A percentile compares a stretch with the other conserved stretches of the same genome.
phyloP scores from a whole-genome alignment of 1,284 basidiomycete species.

The Ceratorhiza oryzae-sativae region DNA sequence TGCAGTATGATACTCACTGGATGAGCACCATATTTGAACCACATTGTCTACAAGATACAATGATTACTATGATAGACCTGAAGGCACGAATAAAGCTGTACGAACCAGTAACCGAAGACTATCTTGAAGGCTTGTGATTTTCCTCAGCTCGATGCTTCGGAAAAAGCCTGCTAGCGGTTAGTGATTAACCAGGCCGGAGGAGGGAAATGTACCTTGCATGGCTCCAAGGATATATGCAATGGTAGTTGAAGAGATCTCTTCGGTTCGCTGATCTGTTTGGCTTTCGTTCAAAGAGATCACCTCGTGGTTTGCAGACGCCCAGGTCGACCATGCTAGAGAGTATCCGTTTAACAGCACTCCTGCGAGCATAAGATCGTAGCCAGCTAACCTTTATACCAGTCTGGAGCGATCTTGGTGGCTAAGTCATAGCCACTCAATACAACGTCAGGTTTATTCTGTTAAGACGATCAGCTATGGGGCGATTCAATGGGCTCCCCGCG shows the following conservation, averaged over 20 bases:
- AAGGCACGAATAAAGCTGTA: background rate
- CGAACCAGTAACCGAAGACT: constrained; percentile 25
- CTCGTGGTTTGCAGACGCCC: constrained; percentile 32
- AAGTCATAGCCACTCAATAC: constrained; percentile 29
- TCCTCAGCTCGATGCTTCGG: constrained; percentile 30
- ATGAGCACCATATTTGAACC: constrained; percentile 29
- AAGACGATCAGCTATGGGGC: background rate
- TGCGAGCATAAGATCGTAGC: too few relatives aligned
- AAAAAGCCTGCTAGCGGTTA: constrained; percentile 17
- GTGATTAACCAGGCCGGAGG: background rate
- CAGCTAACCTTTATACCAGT: constrained; percentile 28
- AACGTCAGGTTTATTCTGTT: constrained; percentile 12
- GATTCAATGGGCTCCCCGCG: background rate
- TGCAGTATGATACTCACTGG: background rate
- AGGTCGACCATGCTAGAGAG: constrained; percentile 27
- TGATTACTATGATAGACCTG: background rate
- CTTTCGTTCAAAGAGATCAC: constrained; percentile 18
- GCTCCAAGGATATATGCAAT: constrained; percentile 32
- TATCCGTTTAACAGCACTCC: background rate
- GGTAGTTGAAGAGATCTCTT: constrained; percentile 13
- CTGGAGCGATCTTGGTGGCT: constrained; percentile 30
- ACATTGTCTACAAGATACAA: constrained; percentile 1
- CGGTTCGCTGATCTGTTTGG: constrained; percentile 31
- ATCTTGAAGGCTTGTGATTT: constrained; percentile 28
- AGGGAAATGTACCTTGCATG: constrained; percentile 14